Base-by-base conservation (phyloP, 2,329 filamentous ascomycete species). In the Lojkania enalia region DNA sequence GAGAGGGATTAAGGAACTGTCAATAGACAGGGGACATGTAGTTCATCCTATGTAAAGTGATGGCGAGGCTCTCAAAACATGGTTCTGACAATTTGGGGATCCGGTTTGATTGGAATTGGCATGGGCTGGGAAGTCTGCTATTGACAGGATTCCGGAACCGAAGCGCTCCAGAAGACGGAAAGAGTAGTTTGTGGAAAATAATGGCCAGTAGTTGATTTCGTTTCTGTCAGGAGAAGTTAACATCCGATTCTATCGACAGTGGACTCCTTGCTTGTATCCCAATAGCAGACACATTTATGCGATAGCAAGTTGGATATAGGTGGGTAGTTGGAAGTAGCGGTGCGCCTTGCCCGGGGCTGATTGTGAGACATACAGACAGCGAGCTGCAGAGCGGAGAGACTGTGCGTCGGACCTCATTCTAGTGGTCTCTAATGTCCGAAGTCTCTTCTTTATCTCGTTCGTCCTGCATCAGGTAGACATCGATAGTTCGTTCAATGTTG, bases 141-240 rank as follows among this genome's bases (percentile, higher is more conserved):
- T 47, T 39, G 35, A 47, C 39, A 43, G 39, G 44, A 38, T 47
- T 18, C 15, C 23, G 14, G 16, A 35, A 35, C 20, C 44, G 35
- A 42, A 42, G 35, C 32, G 39, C 44, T 18, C 14, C 9, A 21
- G 7, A n/a, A 30, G 25, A 36, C 13, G 33, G 14, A 30, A 14
- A 13, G 23, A 25, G 7, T 36, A 27, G 33, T 15, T 35, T 20
- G 35, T 19, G 39, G 18, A 39, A n/a, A 23, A 35, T 32, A 15
- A 18, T 33, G 14, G 44, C 31, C 20, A 15, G 20, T 48, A 44
- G 35, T 30, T 16, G 30, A 18, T 11, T 40, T 19, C 35, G 12
- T 18, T 39, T 21, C 25, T 23, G 27, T 31, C 27, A 29, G 21
- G 32, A 48, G 35, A 39, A 20, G 25, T 5, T 5, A 39, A 38